Evolutionary conservation across 331 rosid genomes (phyloP).

Genomic region (Malus hybrid): DNA sequence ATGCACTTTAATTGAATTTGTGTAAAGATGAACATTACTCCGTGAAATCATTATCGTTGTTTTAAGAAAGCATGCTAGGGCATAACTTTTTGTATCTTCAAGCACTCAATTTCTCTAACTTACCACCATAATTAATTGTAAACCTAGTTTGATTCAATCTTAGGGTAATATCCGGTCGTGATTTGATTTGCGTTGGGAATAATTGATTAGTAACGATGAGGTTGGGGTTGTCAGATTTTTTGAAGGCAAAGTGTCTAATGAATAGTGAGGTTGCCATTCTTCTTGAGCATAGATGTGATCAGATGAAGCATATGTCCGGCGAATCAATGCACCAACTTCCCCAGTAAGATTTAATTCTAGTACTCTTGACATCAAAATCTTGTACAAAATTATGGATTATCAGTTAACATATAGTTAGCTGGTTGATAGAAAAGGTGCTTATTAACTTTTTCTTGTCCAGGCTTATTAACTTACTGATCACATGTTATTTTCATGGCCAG

Average conservation of each 20-base stretch:
- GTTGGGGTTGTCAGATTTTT: conserved; percentile 16
- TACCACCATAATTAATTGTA: neutral
- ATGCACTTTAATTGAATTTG: neutral
- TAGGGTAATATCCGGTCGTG: neutral
- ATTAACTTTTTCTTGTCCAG: too few relatives aligned
- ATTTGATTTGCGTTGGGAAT: neutral
- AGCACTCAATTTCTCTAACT: neutral
- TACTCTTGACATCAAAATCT: neutral
- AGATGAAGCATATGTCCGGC: conserved; percentile 15
- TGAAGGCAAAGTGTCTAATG: conserved; percentile 31
- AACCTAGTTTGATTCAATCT: neutral
- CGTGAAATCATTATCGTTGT: neutral
- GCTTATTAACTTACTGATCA: neutral
- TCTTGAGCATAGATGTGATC: conserved; percentile 27
- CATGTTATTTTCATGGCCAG: neutral
- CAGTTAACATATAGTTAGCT: neutral
- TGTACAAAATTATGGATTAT: neutral
- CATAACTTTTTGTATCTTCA: neutral
- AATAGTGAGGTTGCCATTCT: conserved; percentile 30
- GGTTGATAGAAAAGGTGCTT: neutral
- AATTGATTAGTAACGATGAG: neutral
- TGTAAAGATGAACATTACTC: neutral
- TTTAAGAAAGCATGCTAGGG: too few relatives aligned
- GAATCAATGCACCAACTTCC: conserved; percentile 15
- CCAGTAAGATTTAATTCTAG: conserved; percentile 9